A percentile compares a stretch with the other conserved stretches of the same genome.
phyloP scores from a whole-genome alignment of 176 grass and related monocot genomes.

The Zea mays region DNA sequence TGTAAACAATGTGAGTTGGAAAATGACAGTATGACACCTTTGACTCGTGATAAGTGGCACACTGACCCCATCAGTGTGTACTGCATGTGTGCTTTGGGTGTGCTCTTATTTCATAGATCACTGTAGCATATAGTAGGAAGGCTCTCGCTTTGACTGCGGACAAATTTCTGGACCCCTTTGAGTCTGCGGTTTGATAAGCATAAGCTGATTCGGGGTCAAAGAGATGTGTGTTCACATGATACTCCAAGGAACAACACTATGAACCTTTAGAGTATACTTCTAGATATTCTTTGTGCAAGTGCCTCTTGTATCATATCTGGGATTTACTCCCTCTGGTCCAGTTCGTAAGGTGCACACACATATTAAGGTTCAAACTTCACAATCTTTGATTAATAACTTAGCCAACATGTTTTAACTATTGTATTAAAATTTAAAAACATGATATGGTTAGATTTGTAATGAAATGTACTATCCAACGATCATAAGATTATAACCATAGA shows the following conservation, averaged over 20 bases:
- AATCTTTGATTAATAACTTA: background rate
- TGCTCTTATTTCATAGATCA: background rate
- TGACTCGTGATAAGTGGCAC: background rate
- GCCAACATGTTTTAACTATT: background rate
- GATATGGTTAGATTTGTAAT: background rate
- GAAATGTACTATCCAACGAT: background rate
- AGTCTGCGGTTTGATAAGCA: background rate
- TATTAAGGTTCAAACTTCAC: background rate
- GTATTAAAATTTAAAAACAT: background rate
- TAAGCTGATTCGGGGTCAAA: background rate
- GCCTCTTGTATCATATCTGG: background rate
- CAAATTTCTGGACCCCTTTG: background rate
- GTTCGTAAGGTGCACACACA: background rate
- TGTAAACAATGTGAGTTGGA: background rate
- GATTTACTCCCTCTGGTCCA: background rate
- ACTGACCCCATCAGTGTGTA: background rate
- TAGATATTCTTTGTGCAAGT: constrained; percentile 8
- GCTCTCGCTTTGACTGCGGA: background rate
- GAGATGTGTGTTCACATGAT: background rate
- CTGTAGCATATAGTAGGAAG: background rate
- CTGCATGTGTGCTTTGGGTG: background rate
- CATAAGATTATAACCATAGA: background rate
- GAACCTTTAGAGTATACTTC: background rate
- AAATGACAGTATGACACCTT: background rate
- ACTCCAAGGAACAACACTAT: background rate